These are phyloP conservation scores for Pseudogymnoascus sp. DNA, from an alignment of 2,329 filamentous ascomycete genomes.

Conservation along the genomic window DNA sequence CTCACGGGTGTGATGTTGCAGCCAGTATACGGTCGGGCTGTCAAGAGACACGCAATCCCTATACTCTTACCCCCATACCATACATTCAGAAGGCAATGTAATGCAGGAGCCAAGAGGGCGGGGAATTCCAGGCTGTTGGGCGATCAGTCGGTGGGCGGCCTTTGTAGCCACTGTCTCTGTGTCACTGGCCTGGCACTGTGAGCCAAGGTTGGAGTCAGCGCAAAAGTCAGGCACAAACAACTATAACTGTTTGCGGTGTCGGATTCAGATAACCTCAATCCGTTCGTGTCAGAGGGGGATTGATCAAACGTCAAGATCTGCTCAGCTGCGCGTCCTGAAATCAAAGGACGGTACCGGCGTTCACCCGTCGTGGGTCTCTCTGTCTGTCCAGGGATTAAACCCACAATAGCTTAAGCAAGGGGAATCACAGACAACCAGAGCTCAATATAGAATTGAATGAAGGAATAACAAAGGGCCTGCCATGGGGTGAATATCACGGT, in stretches of 20 bases:
- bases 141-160: background rate
- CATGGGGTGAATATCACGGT: background rate
- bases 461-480: background rate
- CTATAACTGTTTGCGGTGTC: background rate
- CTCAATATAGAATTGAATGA: background rate
- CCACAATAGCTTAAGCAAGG: constrained; percentile 3
- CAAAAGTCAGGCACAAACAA: background rate
- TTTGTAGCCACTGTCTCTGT: background rate
- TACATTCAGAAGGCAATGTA: background rate
- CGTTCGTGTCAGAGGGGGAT: background rate
- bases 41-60: constrained; percentile 2
- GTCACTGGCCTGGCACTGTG: background rate
- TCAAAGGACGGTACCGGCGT: constrained; percentile 3
- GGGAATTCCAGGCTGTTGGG: background rate
- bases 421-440: background rate
- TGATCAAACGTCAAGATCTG: background rate
- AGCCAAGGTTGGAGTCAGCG: background rate
- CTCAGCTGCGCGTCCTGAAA: background rate
- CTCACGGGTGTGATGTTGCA: constrained; percentile 3
- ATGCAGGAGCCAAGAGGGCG: background rate
- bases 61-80: background rate
- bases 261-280: background rate
- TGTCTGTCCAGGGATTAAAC: background rate
- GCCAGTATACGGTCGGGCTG: background rate
- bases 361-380: background rate